Evolutionary conservation across 768 basidiomycete genomes (phyloP).

Genomic region (Leccinum barrowsii): DNA sequence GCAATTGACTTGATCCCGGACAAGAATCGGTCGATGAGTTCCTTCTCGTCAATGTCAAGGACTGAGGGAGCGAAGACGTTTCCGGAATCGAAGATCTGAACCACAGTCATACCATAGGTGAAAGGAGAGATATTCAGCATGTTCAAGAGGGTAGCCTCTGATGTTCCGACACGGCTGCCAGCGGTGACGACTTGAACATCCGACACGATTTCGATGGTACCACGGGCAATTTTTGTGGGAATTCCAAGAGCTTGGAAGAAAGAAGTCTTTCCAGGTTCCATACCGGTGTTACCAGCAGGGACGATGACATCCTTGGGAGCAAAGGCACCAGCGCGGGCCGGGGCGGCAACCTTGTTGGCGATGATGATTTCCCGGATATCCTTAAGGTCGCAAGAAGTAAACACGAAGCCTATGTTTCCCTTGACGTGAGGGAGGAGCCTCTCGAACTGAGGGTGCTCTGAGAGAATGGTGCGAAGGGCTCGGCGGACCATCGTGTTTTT

Average conservation of each 20-base stretch:
- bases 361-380: conserved; percentile 90
- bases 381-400: conserved; percentile 89
- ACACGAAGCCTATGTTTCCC: conserved; percentile 99
- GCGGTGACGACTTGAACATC: conserved; percentile 94
- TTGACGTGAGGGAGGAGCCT: conserved; percentile 92
- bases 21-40: conserved; percentile 89
- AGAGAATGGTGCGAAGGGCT: conserved; percentile 86
- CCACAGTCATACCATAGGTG: conserved; percentile 99
- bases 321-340: conserved; percentile 96
- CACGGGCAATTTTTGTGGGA: conserved; percentile 99
- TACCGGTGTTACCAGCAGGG: conserved; percentile 96
- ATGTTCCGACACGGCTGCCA: conserved; percentile 91
- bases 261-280: conserved; percentile 99
- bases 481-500: conserved; percentile 99
- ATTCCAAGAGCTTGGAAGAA: conserved; percentile 99
- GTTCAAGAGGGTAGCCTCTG: conserved; percentile 98
- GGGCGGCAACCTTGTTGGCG: conserved; percentile 97
- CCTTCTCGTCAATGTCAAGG: conserved; percentile 89
- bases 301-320: conserved; percentile 91
- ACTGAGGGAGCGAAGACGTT: conserved; percentile 88
- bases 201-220: conserved; percentile 98
- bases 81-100: conserved; percentile 94
- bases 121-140: conserved; percentile 99
- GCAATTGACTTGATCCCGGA: conserved; percentile 94
- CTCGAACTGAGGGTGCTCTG: conserved; percentile 92